These are phyloP conservation scores for Euclidium syriacum DNA, from an alignment of 345 rosid genomes.

Conservation along the genomic window DNA sequence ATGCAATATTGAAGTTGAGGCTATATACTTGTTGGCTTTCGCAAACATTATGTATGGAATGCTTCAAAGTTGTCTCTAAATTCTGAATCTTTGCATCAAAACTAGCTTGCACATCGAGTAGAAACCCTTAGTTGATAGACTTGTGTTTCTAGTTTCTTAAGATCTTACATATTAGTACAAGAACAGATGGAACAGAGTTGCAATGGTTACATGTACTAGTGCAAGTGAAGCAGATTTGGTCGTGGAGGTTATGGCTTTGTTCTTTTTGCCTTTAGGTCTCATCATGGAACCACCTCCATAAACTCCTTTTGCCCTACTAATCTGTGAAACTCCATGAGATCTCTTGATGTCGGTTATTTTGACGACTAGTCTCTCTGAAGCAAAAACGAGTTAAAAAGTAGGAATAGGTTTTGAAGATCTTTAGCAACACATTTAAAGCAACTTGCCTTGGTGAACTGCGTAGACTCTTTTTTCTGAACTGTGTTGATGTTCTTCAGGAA, in stretches of 20 bases:
- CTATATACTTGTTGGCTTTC: not conserved
- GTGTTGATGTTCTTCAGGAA: conserved; percentile 1
- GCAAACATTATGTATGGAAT: not conserved
- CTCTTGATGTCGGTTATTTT: not conserved
- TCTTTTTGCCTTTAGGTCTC: conserved; percentile 23
- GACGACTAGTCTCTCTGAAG: not conserved
- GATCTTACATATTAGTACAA: conserved; percentile 1
- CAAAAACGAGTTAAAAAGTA: not conserved
- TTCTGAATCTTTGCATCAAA: not conserved
- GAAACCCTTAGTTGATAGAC: not conserved
- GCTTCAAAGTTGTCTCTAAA: not conserved
- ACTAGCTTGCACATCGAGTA: not conserved
- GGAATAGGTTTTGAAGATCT: not conserved
- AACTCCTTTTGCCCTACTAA: conserved; percentile 14
- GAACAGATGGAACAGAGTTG: conserved; percentile 8
- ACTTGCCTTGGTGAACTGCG: conserved; percentile 8
- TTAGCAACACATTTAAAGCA: not conserved
- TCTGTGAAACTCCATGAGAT: conserved; percentile 3
- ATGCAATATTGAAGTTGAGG: not conserved
- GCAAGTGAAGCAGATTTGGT: conserved; percentile 16
- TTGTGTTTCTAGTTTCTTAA: not conserved
- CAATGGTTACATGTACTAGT: not conserved
- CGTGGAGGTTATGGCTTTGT: conserved; percentile 2
- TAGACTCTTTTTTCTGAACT: not conserved
- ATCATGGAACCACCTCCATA: conserved; percentile 10